Evolutionary conservation across 805 yeast genomes (phyloP), one percentile per base, ranked within the genome.

Genomic region (Ogataea naganishii): DNA sequence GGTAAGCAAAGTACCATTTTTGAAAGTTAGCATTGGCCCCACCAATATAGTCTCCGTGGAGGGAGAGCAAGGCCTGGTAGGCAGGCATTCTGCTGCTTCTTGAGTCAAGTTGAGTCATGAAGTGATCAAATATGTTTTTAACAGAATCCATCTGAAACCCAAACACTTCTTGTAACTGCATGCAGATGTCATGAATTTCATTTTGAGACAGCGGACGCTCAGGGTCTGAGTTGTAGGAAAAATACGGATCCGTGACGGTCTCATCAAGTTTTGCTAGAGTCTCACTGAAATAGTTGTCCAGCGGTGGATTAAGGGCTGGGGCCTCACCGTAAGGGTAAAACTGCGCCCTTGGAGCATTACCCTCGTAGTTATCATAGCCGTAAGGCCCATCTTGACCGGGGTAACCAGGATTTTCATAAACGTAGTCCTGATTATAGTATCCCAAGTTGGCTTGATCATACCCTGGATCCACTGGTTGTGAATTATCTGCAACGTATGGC

Each of bases 1-100:
- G 84, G 7, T 94, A 84, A 26, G 94, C 84, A 56, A 88, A 82
- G 52, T 76, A 85, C 97, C 97, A 89, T 54, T 82, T 85, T 47
- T 79, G 72, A 56, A 78, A 89, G 56, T 89, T 89, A 4, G 96
- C 72, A 36, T 76, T 64, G 29, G 77, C 83, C 12, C 97, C 96
- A 0, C 96, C 96, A 37, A 89, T 84, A 54, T 89, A 89, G 38
- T 88, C 94, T 1, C 85, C 77, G 56, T 89, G 97, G 20, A 89
- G 56, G 0, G 89, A 72, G 2, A 75, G 47, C 33, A 89, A 60
- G 0, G 96, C 96, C 34, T 60, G 67, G 20, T 61, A 53, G 4
- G 95, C 81, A 2, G 76, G 55, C 68, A 79, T 72, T 37, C 97
- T 69, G 36, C 94, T 73, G 0, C 95, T 71, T 35, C 96, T 71